These are phyloP conservation scores for Phytophthora podocarpi DNA, from an alignment of 352 stramenopile species.

Conservation along the genomic window DNA sequence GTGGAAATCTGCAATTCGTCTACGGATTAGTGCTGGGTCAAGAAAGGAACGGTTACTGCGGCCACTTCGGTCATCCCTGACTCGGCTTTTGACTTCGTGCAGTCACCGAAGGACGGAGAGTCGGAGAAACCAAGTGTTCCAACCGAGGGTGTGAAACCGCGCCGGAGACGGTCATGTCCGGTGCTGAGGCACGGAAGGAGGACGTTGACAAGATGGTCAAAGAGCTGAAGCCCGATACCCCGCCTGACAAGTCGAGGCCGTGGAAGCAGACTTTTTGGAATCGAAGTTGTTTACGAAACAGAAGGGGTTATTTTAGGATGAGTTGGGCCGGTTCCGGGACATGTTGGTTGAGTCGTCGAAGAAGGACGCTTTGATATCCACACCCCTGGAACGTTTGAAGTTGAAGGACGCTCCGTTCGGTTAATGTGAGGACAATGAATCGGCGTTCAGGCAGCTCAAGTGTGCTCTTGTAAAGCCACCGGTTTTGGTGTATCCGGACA, in stretches of 20 bases:
- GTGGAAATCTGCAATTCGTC: slow-evolving; percentile 10
- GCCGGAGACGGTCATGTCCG: no score
- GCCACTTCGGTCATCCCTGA: background rate
- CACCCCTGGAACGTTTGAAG: background rate
- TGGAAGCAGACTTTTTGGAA: background rate
- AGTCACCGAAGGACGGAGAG: no score
- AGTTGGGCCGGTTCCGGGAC: no score
- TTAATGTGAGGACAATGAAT: slow-evolving; percentile 6
- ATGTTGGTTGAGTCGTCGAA: background rate
- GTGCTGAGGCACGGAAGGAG: background rate
- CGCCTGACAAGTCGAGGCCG: background rate
- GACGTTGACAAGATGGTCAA: background rate
- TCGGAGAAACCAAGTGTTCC: no score
- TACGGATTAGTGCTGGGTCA: slow-evolving; percentile 1
- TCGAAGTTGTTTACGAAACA: background rate
- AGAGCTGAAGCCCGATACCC: background rate
- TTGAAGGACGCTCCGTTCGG: slow-evolving; percentile 5
- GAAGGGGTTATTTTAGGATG: background rate
- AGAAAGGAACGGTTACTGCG: background rate
- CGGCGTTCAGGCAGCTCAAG: slow-evolving; percentile 1
- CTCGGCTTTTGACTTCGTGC: slow-evolving; percentile 1
- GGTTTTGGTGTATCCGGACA: slow-evolving; percentile 3
- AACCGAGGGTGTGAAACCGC: no score
- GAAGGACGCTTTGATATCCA: background rate
- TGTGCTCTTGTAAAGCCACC: background rate